Conservation (phyloP, 805 yeast genomes). For the Helenozyma baotianmanensis region DNA sequence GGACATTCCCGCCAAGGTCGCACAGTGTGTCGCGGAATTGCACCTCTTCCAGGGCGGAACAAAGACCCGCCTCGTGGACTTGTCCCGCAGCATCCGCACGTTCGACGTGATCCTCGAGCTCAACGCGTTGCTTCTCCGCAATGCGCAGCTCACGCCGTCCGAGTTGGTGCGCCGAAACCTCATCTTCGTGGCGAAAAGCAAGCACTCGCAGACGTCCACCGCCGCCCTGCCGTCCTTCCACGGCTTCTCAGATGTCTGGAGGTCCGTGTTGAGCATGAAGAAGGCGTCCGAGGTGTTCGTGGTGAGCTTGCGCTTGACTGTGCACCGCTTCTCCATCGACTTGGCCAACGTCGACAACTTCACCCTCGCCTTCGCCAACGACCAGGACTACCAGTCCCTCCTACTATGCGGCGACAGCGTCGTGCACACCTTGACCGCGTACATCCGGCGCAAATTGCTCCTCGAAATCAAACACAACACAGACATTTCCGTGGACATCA, state of each 20-base stretch:
- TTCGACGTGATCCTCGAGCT: slow-evolving; percentile 31
- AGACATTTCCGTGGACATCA: slow-evolving; percentile 10
- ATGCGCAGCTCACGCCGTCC: slow-evolving; percentile 24
- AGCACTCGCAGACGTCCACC: slow-evolving; percentile 1
- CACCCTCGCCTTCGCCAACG: slow-evolving; percentile 23
- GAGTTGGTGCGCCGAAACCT: slow-evolving; percentile 31
- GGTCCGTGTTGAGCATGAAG: slow-evolving; percentile 8
- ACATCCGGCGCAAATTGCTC: slow-evolving; percentile 19
- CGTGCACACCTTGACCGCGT: slow-evolving; percentile 22
- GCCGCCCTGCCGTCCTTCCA: slow-evolving; percentile 2
- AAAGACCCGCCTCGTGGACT: slow-evolving; percentile 13
- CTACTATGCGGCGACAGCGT: slow-evolving; percentile 24
- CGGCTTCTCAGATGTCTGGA: slow-evolving; percentile 12
- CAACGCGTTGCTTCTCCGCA: slow-evolving; percentile 31
- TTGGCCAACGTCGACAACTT: slow-evolving; percentile 13
- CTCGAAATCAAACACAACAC: slow-evolving; percentile 10
- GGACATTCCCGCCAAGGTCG: slow-evolving; percentile 25
- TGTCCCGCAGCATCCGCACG: slow-evolving; percentile 12
- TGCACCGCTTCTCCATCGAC: slow-evolving; percentile 20
- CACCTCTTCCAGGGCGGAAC: slow-evolving; percentile 10
- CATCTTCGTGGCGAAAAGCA: slow-evolving; percentile 27
- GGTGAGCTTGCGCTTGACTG: slow-evolving; percentile 23
- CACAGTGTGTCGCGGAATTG: slow-evolving; percentile 15
- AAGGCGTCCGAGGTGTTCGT: slow-evolving; percentile 28
- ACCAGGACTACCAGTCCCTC: slow-evolving; percentile 26